Conservation (phyloP, 2,329 filamentous ascomycete species). For the Fusarium sp. region DNA sequence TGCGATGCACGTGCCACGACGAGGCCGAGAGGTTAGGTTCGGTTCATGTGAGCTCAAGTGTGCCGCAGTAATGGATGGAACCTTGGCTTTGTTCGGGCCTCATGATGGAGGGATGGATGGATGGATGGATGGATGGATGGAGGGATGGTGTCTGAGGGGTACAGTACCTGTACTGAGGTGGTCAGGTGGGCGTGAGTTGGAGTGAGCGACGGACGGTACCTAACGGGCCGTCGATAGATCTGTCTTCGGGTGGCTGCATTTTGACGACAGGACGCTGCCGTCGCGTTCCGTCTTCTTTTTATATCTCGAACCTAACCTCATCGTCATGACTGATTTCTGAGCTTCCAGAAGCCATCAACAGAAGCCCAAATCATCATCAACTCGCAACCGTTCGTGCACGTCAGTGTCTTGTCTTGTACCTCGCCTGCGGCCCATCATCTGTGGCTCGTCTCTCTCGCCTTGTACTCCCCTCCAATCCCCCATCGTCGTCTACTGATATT, state of each 20-base stretch:
- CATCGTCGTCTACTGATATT: neutral
- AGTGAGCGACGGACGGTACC: conserved; percentile 9
- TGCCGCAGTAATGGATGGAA: conserved; percentile 11
- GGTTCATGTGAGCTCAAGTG: conserved; percentile 14
- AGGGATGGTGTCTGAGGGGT: neutral
- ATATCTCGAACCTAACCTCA: conserved; percentile 10
- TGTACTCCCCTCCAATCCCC: conserved; percentile 3
- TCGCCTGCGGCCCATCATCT: neutral
- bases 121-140: neutral
- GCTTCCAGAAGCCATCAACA: conserved; percentile 17
- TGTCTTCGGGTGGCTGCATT: conserved; percentile 31
- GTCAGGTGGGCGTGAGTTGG: conserved; percentile 34
- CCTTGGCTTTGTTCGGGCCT: conserved; percentile 27
- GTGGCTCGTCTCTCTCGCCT: conserved; percentile 11
- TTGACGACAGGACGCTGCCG: conserved; percentile 19
- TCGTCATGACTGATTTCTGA: conserved; percentile 2
- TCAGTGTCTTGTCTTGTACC: neutral
- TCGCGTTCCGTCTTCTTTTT: neutral
- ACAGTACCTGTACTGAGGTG: conserved; percentile 10
- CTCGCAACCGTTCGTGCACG: neutral
- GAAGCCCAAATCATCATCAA: neutral
- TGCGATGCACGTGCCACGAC: conserved; percentile 10
- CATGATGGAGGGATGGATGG: neutral
- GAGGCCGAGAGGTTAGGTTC: conserved; percentile 18
- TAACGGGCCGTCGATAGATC: conserved; percentile 11